phyloP scores from a whole-genome alignment of 805 yeast species.

The Dipodascus geniculatus region DNA sequence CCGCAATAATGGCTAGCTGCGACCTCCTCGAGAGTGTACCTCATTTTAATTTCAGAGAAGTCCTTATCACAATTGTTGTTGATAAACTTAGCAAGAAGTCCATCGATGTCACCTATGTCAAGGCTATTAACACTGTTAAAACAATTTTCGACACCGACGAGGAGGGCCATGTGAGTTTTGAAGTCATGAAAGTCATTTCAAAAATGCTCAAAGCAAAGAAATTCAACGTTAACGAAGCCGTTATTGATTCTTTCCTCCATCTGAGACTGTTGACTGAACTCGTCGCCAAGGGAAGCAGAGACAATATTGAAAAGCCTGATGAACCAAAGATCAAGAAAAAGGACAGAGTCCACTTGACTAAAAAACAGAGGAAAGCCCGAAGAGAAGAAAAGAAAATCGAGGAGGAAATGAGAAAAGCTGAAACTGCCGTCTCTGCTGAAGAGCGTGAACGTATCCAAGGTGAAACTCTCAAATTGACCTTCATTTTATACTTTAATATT shows the following conservation, averaged over 20 bases:
- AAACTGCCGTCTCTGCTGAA: conserved; percentile 74
- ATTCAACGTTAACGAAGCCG: conserved; percentile 75
- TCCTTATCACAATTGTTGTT: conserved; percentile 53
- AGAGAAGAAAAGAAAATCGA: conserved; percentile 83
- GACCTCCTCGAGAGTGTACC: conserved; percentile 58
- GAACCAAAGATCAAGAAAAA: conserved; percentile 51
- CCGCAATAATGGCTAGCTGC: conserved; percentile 66
- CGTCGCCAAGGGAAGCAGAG: conserved; percentile 24
- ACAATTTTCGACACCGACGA: conserved; percentile 63
- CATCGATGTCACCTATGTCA: conserved; percentile 40
- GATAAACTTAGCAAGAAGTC: conserved; percentile 46
- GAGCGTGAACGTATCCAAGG: conserved; percentile 81
- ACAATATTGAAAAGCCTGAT: conserved; percentile 36
- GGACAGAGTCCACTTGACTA: conserved; percentile 84
- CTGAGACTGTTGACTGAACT: conserved; percentile 33
- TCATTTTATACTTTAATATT: conserved; percentile 67
- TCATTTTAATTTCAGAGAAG: conserved; percentile 74
- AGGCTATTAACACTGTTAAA: conserved; percentile 56
- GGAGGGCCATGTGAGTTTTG: conserved; percentile 72
- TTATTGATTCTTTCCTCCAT: conserved; percentile 59
- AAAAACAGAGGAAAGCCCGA: conserved; percentile 75
- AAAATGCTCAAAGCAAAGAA: conserved; percentile 64
- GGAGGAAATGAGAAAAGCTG: conserved; percentile 79
- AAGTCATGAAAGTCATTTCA: conserved; percentile 52
- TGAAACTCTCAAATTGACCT: conserved; percentile 60